Evolutionary conservation across 129 eudicot genomes (phyloP), one percentile per base, ranked within the genome.

Genomic region (Tagetes patula): DNA sequence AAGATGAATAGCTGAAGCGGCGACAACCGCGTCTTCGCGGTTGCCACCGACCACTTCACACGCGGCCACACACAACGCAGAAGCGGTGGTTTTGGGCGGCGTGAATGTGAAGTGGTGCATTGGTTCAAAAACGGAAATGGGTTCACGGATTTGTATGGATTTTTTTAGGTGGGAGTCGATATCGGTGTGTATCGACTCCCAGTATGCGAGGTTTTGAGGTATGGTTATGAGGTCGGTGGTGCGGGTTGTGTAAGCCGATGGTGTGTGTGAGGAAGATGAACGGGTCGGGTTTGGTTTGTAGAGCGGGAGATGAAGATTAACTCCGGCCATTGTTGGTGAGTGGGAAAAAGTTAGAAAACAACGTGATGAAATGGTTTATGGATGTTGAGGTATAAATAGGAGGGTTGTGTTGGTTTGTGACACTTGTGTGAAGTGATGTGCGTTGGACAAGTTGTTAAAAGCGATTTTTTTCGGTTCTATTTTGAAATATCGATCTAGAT

Each of bases 11-110:
- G 96, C 88, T 1, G 96, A 74, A 0, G 94, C 96, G 0, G 89
- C 87, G 1, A 82, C 82, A 52, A 87, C 34, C 12, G 96, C 93
- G 1, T 81, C 87, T 54, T 64, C 83, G 0, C 79, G 77, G 10
- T 48, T 20, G 39, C 94, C 91, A 41, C 96, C 94, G 0, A 87
- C 87, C 2, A 85, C 77, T 74, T 90, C 96, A 37, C 96, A 90
- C 0, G 94, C 87, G 31, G 96, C 94, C n/a, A 85, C 74, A 42
- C 94, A 86, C 30, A 89, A 63, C 1, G 85, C 72, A 0, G 96
- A 74, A 0, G 92, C 89, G 4, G 77, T 75, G 72, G 83, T 79
- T 36, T n/a, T 75, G 1, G 94, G 90, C 8, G 94, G 78, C 2
- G 91, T 39, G 5, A 87, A 83, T 39, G 92, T 83, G 4, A 90